Percentiles rank a stretch among this genome's conserved stretches.
These are phyloP conservation scores for Trichoderma aggressivum DNA, from an alignment of 2,329 filamentous ascomycete species.

Conservation along the genomic window DNA sequence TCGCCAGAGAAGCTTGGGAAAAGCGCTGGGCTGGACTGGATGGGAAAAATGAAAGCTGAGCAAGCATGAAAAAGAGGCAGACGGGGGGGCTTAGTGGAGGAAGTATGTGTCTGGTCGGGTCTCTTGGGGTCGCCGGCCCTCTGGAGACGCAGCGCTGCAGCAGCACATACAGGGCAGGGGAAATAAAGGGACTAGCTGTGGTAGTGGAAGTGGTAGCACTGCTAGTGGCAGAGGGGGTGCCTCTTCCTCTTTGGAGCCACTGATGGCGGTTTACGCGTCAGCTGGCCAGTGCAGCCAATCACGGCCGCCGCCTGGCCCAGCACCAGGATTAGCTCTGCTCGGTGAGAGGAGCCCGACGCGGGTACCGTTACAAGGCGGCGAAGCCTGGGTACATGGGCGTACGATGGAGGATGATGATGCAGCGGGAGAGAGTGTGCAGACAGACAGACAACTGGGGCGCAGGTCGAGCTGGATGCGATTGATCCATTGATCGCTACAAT, in stretches of 20 bases:
- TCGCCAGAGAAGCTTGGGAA: background rate
- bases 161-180: constrained; percentile 22
- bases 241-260: constrained; percentile 18
- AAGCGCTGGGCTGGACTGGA: background rate
- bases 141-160: background rate
- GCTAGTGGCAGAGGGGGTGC: constrained; percentile 19
- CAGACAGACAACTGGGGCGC: background rate
- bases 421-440: background rate
- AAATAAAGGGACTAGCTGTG: constrained; percentile 27
- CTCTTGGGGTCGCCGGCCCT: constrained; percentile 5
- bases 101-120: constrained; percentile 13
- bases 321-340: constrained; percentile 25
- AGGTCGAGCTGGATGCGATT: background rate
- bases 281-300: constrained; percentile 33
- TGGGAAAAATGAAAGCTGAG: background rate
- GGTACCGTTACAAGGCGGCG: constrained; percentile 29
- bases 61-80: background rate
- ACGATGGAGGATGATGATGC: background rate
- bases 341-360: constrained; percentile 17
- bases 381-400: constrained; percentile 15
- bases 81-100: constrained; percentile 16
- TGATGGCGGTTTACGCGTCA: constrained; percentile 39
- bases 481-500: background rate
- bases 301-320: constrained; percentile 19
- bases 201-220: constrained; percentile 2